phyloP scores from a whole-genome alignment of 2,329 filamentous ascomycete species.

The Periconia sp. region DNA sequence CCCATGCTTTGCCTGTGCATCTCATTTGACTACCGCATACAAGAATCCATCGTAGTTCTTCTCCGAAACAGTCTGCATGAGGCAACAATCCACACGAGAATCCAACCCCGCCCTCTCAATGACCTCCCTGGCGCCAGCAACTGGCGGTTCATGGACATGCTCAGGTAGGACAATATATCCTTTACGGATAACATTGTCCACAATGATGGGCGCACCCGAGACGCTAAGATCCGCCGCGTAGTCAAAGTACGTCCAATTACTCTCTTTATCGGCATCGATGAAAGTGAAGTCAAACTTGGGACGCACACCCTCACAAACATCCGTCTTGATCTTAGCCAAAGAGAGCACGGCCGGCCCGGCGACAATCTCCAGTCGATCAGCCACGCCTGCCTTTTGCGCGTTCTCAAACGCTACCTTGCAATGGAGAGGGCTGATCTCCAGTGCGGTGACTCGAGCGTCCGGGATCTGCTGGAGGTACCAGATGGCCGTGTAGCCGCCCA shows the following conservation, averaged over 20 bases:
- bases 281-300: constrained; percentile 54
- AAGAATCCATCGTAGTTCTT: constrained; percentile 54
- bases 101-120: constrained; percentile 49
- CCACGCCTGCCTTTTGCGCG: constrained; percentile 43
- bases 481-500: constrained; percentile 58
- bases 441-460: constrained; percentile 49
- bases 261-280: constrained; percentile 56
- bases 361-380: constrained; percentile 47
- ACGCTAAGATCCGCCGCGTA: constrained; percentile 46
- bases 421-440: constrained; percentile 53
- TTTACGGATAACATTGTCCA: constrained; percentile 55
- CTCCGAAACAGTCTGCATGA: constrained; percentile 51
- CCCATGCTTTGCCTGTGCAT: background rate
- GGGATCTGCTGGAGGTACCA: constrained; percentile 51
- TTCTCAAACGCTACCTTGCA: constrained; percentile 53
- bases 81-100: constrained; percentile 44
- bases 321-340: constrained; percentile 44
- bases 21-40: constrained; percentile 42
- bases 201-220: constrained; percentile 47
- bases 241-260: constrained; percentile 55
- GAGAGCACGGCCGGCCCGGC: constrained; percentile 47
- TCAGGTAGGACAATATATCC: constrained; percentile 37
- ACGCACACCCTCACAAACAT: constrained; percentile 44
- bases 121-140: constrained; percentile 40
- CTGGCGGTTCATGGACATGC: constrained; percentile 22